Evolutionary conservation across 106 monocot species (phyloP), one percentile per base, ranked within the genome.

Genomic region (Agapanthus africanus): DNA sequence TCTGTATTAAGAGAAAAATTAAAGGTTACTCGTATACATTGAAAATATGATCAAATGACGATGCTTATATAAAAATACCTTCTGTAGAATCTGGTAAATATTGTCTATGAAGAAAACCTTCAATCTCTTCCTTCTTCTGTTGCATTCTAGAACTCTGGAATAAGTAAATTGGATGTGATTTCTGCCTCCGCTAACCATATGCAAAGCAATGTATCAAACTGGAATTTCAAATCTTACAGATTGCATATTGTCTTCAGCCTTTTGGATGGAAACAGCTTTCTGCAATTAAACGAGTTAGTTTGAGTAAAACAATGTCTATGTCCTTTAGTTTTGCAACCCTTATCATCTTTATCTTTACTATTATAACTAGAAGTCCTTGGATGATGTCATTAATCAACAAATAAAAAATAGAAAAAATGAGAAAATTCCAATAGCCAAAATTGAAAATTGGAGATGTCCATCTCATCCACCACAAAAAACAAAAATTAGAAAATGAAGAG

Each of bases 151-250:
- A 46, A 49, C 36, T 71, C 77, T 78, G 71, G 34, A 63, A n/a
- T n/a, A 77, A 71, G 56, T 40, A 32, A 54, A 49, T 51, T 51
- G 4, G 23, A 63, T 21, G 36, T 30, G 31, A 39, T n/a, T 64
- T 64, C 38, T 36, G 33, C n/a, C n/a, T n/a, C n/a, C n/a, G n/a
- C n/a, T n/a, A n/a, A n/a, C n/a, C n/a, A n/a, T n/a, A n/a, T n/a
- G n/a, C n/a, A n/a, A n/a, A n/a, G n/a, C n/a, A n/a, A n/a, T 39
- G 11, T 37, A 22, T n/a, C 21, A 11, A 40, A 23, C 3, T 31
- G 28, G 18, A 66, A 0, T 46, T 71, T 39, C 40, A 71, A 7
- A 56, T 73, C 73, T 73, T 73, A 73, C 73, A 64, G 21, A 63
- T 51, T 37, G 64, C 64, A 39, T 19, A 13, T 25, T 37, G 0